A percentile compares a stretch with the other conserved stretches of the same genome.
Evolutionary conservation across 768 basidiomycete species (phyloP).

Genomic region (Termitomyces sp.): DNA sequence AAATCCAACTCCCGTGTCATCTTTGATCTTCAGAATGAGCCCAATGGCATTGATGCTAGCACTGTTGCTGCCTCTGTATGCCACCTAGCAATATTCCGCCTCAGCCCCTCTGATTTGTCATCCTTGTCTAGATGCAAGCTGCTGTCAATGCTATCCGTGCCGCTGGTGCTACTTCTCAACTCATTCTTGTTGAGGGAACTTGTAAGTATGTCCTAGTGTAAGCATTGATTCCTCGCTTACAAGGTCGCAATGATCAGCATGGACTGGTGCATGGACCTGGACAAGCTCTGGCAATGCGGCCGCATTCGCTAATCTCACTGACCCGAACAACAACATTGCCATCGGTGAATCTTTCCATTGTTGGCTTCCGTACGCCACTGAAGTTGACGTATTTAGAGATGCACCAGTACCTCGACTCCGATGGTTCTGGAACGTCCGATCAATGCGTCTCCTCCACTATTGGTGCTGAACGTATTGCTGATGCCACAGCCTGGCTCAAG

Average conservation of each 20-base stretch:
- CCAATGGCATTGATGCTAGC: no score
- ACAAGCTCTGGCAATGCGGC: no score
- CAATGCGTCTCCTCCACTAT: constrained; percentile 61
- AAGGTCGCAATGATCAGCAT: constrained; percentile 30
- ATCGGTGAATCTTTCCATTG: constrained; percentile 34
- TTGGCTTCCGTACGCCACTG: not conserved
- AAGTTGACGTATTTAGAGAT: constrained; percentile 38
- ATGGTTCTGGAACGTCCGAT: constrained; percentile 44
- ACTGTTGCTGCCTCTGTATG: no score
- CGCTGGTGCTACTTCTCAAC: no score
- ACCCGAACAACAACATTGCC: no score
- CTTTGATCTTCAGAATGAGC: constrained; percentile 69
- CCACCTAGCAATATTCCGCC: no score
- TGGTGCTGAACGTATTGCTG: constrained; percentile 52
- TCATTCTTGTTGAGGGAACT: constrained; percentile 46
- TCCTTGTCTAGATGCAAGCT: no score
- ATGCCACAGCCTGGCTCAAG: constrained; percentile 58
- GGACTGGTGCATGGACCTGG: constrained; percentile 64
- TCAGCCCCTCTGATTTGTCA: no score
- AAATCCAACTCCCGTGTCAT: constrained; percentile 50
- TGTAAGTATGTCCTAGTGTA: constrained; percentile 20
- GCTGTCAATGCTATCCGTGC: no score
- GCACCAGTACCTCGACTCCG: constrained; percentile 73
- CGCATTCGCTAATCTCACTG: no score
- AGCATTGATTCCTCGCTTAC: constrained; percentile 3